These are phyloP conservation scores for Zygoascus hellenicus DNA, from an alignment of 1,139 yeast genomes.

Conservation along the genomic window DNA sequence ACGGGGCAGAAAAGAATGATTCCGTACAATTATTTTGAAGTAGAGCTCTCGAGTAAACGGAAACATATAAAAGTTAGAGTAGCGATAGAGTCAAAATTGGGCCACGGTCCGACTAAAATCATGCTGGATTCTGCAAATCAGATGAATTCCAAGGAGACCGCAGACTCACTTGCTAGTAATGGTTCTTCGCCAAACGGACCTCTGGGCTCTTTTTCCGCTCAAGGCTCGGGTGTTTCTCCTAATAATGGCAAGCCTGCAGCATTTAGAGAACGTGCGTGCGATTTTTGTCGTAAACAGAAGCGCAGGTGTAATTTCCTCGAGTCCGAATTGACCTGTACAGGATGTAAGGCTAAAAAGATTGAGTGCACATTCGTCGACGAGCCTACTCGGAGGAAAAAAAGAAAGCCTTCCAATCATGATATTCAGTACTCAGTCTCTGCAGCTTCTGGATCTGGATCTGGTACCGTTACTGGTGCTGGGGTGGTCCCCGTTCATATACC, in stretches of 20 bases:
- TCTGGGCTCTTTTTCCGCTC: not conserved
- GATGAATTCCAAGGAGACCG: not conserved
- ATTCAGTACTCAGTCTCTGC: not conserved
- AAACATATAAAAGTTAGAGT: not conserved
- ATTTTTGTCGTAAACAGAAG: slow-evolving; percentile 32
- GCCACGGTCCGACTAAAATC: not conserved
- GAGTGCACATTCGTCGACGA: slow-evolving; percentile 8
- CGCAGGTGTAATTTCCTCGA: slow-evolving; percentile 26
- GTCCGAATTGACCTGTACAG: not conserved
- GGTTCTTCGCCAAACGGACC: slow-evolving; percentile 1
- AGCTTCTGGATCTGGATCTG: not conserved
- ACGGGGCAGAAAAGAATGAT: not conserved
- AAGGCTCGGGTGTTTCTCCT: not conserved
- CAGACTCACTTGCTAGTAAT: not conserved
- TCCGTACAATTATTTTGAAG: not conserved
- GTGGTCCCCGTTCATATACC: not conserved
- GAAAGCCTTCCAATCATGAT: slow-evolving; percentile 8
- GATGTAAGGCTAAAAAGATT: slow-evolving; percentile 1
- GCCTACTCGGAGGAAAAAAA: slow-evolving; percentile 5
- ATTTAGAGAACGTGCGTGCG: slow-evolving; percentile 25
- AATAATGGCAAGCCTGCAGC: not conserved
- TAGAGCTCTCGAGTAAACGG: not conserved
- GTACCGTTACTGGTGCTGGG: not conserved
- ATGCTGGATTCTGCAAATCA: not conserved
- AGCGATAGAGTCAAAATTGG: not conserved